Evolutionary conservation across 768 basidiomycete genomes (phyloP).

Genomic region (Collybia sordida): DNA sequence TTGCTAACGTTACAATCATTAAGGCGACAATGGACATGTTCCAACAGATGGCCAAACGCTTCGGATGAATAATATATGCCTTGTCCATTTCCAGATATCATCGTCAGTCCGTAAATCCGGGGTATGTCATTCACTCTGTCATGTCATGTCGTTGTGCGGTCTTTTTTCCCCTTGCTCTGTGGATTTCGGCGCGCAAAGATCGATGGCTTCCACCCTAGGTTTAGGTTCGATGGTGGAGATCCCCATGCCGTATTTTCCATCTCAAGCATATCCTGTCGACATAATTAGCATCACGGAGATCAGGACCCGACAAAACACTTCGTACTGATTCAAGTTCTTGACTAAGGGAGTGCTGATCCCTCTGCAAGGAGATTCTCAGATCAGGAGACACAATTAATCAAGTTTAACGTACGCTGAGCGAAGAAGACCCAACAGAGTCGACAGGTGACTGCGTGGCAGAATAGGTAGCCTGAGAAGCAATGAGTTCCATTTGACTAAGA

Average conservation of each 20-base stretch:
- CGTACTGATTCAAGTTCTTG: no score
- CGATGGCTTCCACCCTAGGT: slow-evolving; percentile 17
- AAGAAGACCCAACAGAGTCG: no score
- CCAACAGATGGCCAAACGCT: slow-evolving; percentile 86
- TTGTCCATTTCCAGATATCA: background rate
- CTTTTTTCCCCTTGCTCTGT: background rate
- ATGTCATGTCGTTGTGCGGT: background rate
- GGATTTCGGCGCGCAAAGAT: slow-evolving; percentile 20
- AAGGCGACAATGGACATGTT: slow-evolving; percentile 96
- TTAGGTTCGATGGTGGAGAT: slow-evolving; percentile 15
- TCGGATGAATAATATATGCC: slow-evolving; percentile 50
- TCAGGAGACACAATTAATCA: no score
- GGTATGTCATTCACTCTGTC: slow-evolving; percentile 7
- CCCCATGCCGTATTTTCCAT: slow-evolving; percentile 41
- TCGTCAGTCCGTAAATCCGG: background rate
- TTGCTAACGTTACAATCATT: background rate
- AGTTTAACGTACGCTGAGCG: no score
- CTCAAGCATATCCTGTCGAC: slow-evolving; percentile 27
- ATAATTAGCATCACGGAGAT: no score
- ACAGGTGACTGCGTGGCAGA: no score
- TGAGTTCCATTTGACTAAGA: no score
- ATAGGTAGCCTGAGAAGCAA: no score
- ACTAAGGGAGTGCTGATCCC: no score
- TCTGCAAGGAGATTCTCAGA: no score
- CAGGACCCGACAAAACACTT: no score